These are phyloP conservation scores for Eutrema japonicum DNA, from an alignment of 345 rosid genomes.

Conservation along the genomic window DNA sequence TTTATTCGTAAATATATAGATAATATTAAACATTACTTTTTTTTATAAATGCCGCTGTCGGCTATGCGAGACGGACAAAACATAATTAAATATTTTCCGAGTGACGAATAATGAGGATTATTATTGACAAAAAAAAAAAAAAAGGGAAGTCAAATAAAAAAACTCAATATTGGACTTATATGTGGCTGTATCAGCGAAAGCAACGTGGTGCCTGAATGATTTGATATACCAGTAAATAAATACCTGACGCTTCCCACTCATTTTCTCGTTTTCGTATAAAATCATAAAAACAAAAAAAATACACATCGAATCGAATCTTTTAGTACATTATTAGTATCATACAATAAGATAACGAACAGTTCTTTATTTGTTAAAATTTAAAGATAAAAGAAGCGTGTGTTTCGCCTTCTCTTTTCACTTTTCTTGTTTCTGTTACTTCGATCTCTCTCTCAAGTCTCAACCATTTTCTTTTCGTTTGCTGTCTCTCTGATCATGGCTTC, in stretches of 20 bases:
- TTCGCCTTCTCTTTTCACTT: slow-evolving; percentile 25
- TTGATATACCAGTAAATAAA: not conserved
- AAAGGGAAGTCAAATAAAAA: not conserved
- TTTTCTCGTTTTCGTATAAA: not conserved
- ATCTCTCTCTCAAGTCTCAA: slow-evolving; percentile 14
- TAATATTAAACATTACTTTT: no score
- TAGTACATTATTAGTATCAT: not conserved
- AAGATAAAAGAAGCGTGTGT: slow-evolving; percentile 30
- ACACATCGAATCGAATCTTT: slow-evolving; percentile 22
- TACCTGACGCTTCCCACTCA: not conserved
- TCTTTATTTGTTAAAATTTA: not conserved
- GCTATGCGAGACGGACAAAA: not conserved
- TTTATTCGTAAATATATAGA: no score
- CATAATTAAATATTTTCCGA: not conserved
- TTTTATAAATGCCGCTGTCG: not conserved
- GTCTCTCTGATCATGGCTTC: slow-evolving; percentile 38
- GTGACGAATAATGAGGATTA: not conserved
- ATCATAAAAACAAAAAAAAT: not conserved
- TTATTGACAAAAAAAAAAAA: not conserved
- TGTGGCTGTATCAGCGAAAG: not conserved
- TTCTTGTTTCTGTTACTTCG: not conserved
- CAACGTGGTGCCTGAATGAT: slow-evolving; percentile 22
- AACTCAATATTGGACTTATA: not conserved
- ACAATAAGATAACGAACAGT: slow-evolving; percentile 2
- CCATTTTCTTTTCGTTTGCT: not conserved